These are phyloP conservation scores for Protoeuglena noctilucae DNA, from an alignment of 139 green algal species.

Conservation along the genomic window DNA sequence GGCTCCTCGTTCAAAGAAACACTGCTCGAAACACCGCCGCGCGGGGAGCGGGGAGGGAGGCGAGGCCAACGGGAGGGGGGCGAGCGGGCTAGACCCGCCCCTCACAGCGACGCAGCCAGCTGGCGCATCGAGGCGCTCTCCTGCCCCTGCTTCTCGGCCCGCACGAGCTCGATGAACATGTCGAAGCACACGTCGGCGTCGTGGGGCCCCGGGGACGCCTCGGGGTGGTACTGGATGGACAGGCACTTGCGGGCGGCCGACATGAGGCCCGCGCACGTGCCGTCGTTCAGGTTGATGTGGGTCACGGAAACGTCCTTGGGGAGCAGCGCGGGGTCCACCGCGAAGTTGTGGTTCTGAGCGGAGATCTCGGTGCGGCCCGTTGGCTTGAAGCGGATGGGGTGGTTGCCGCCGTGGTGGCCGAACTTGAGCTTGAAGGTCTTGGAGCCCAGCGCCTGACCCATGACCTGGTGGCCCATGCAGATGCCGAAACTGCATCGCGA, in stretches of 20 bases:
- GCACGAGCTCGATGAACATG: slow-evolving; percentile 70
- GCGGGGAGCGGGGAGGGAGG: too few species aligned
- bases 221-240: slow-evolving; percentile 98
- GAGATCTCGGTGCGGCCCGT: slow-evolving; percentile 51
- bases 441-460: slow-evolving; percentile 89
- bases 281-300: slow-evolving; percentile 99
- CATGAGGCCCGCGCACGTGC: slow-evolving; percentile 80
- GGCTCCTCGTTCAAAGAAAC: too few species aligned
- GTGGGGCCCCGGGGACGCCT: slow-evolving; percentile 89
- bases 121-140: too few species aligned
- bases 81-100: too few species aligned
- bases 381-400: slow-evolving; percentile 74
- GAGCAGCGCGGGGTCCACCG: slow-evolving; percentile 78
- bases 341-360: slow-evolving; percentile 99
- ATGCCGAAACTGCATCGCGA: too few species aligned
- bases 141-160: slow-evolving; percentile 1
- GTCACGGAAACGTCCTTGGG: slow-evolving; percentile 70
- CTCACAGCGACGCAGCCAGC: too few species aligned
- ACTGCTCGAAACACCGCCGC: too few species aligned
- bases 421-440: slow-evolving; percentile 99
- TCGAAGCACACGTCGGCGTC: slow-evolving; percentile 90
- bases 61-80: too few species aligned
- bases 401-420: slow-evolving; percentile 97
- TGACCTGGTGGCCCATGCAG: slow-evolving; percentile 99
- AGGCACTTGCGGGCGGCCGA: slow-evolving; percentile 39